A percentile compares a stretch with the other conserved stretches of the same genome.
These are phyloP conservation scores for Ziziphus jujuba DNA, from an alignment of 306 rosid genomes.

Conservation along the genomic window DNA sequence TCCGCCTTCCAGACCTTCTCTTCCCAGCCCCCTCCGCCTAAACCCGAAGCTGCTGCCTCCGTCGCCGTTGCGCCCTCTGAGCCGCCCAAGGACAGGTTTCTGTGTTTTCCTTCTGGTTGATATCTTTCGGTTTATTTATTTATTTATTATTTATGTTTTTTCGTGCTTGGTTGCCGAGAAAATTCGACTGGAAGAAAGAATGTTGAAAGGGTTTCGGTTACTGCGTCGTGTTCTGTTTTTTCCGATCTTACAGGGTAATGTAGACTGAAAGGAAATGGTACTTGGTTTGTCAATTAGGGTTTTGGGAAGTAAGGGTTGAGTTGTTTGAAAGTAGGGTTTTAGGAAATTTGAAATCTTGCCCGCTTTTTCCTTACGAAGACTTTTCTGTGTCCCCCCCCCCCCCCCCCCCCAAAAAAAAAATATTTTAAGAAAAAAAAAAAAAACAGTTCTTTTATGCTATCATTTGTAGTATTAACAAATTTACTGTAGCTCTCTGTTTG, in stretches of 20 bases:
- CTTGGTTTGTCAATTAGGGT: neutral
- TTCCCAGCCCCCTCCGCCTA: constrained; percentile 16
- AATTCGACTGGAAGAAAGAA: neutral
- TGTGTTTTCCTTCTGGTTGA: neutral
- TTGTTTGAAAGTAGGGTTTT: constrained; percentile 9
- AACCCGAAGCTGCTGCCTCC: constrained; percentile 27
- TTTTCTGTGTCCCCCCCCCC: no score
- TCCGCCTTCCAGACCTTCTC: neutral
- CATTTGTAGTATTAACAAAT: neutral
- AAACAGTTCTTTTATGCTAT: neutral
- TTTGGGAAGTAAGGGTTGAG: neutral
- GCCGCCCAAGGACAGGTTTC: constrained; percentile 59
- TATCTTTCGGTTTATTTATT: neutral
- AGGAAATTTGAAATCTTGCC: neutral
- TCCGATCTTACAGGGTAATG: no score
- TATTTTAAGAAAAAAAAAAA: neutral
- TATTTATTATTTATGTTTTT: neutral
- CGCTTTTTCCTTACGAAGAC: neutral
- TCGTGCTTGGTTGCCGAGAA: constrained; percentile 14
- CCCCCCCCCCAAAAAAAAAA: no score
- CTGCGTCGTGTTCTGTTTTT: neutral
- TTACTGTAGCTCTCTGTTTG: neutral
- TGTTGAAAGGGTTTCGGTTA: neutral
- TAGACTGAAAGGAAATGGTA: neutral
- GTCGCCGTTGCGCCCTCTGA: constrained; percentile 31